phyloP scores from a whole-genome alignment of 164 flowering plant genomes.

The Saururus chinensis region DNA sequence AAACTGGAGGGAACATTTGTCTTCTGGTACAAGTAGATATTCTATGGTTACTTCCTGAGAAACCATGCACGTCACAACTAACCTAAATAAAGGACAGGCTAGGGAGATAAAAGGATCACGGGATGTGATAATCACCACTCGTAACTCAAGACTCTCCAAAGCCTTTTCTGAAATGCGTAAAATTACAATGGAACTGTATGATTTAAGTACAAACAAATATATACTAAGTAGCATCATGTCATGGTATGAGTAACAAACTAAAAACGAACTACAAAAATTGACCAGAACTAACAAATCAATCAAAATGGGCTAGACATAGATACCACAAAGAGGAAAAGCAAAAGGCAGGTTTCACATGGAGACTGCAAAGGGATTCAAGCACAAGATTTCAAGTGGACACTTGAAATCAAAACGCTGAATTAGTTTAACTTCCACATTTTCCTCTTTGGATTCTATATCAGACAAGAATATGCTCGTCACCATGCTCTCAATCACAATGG shows the following conservation, averaged over 20 bases:
- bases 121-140: background rate
- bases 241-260: background rate
- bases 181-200: background rate
- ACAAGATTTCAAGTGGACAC: slow-evolving; percentile 7
- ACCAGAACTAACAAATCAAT: background rate
- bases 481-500: background rate
- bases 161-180: background rate
- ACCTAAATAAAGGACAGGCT: no score
- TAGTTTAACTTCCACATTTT: slow-evolving; percentile 1
- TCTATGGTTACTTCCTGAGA: no score
- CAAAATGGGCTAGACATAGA: background rate
- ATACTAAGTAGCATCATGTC: background rate
- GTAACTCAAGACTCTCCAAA: background rate
- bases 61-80: no score
- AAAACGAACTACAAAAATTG: background rate
- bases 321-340: background rate
- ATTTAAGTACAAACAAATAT: background rate
- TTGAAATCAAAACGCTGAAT: slow-evolving; percentile 3
- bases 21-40: no score
- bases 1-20: no score
- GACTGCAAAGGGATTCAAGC: background rate
- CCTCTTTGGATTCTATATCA: background rate
- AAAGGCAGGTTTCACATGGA: background rate
- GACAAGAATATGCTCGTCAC: slow-evolving; percentile 5
- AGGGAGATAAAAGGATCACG: background rate